These are phyloP conservation scores for Lithospermum erythrorhizon DNA, from an alignment of 257 asterid genomes.

Conservation along the genomic window DNA sequence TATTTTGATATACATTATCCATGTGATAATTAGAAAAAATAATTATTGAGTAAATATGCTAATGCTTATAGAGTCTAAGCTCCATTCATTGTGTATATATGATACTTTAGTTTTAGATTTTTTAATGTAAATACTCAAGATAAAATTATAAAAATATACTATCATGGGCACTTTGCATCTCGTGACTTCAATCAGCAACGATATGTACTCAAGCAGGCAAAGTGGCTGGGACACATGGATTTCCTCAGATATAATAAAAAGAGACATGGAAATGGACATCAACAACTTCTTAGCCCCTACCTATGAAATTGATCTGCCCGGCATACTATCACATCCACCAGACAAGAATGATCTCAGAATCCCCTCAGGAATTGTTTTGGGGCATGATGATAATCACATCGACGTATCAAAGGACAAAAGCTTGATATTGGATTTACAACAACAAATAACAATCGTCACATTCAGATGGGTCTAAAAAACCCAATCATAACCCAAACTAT, in stretches of 20 bases:
- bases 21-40: too few relatives aligned
- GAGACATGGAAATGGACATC: slow-evolving; percentile 58
- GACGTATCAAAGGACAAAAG: slow-evolving; percentile 89
- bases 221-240: slow-evolving; percentile 88
- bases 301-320: slow-evolving; percentile 93
- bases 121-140: too few relatives aligned
- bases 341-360: slow-evolving; percentile 65
- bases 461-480: slow-evolving; percentile 62
- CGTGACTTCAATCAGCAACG: slow-evolving; percentile 42
- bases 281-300: slow-evolving; percentile 92
- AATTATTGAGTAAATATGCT: too few relatives aligned
- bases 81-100: too few relatives aligned
- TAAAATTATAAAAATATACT: too few relatives aligned
- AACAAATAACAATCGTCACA: slow-evolving; percentile 66
- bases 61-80: too few relatives aligned
- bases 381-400: slow-evolving; percentile 87
- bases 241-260: slow-evolving; percentile 74
- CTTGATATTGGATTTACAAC: slow-evolving; percentile 71
- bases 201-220: slow-evolving; percentile 61
- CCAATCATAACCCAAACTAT: too few relatives aligned
- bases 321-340: slow-evolving; percentile 82
- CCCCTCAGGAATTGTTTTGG: slow-evolving; percentile 61
- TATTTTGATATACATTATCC: too few relatives aligned
- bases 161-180: slow-evolving; percentile 19
- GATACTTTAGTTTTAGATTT: too few relatives aligned